Conservation (phyloP, 2,329 filamentous ascomycete genomes). For the Huntiella bhutanensis region DNA sequence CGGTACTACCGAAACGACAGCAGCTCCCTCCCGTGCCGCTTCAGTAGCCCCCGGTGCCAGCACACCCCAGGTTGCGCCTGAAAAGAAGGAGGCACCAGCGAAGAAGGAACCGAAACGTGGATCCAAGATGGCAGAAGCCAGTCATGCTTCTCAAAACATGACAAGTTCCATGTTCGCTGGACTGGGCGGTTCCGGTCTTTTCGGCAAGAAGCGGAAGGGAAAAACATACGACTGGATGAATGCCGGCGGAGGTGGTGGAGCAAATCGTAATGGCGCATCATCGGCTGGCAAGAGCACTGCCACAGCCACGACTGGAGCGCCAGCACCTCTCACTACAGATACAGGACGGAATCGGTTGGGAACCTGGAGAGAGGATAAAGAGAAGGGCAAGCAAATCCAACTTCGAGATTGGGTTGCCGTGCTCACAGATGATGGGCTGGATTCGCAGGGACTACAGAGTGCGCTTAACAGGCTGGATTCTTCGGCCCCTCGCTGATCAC, state of each 20-base stretch:
- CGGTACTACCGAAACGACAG: conserved; percentile 32
- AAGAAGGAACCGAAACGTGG: conserved; percentile 77
- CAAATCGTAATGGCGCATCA: conserved; percentile 26
- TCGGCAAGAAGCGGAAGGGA: conserved; percentile 39
- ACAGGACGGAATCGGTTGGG: conserved; percentile 43
- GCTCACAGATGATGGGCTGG: conserved; percentile 59
- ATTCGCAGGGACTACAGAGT: conserved; percentile 41
- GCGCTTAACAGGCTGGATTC: conserved; percentile 35
- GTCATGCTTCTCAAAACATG: conserved; percentile 64
- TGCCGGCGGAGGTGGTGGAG: conserved; percentile 24
- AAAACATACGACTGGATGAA: conserved; percentile 66
- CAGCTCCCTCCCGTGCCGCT: conserved; percentile 31
- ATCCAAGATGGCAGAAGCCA: conserved; percentile 61
- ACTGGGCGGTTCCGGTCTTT: conserved; percentile 42
- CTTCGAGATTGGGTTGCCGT: conserved; percentile 64
- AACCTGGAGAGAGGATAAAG: conserved; percentile 59
- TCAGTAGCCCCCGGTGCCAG: conserved; percentile 42
- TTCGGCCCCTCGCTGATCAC: conserved; percentile 24
- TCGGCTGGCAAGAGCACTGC: conserved; percentile 26
- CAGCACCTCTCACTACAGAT: conserved; percentile 31
- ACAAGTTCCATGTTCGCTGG: conserved; percentile 57
- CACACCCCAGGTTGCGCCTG: conserved; percentile 38
- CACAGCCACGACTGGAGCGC: conserved; percentile 15
- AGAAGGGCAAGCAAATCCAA: conserved; percentile 62
- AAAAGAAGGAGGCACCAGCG: conserved; percentile 46